phyloP scores from a whole-genome alignment of 1,284 basidiomycete species.

The Pseudozyma hubeiensis region DNA sequence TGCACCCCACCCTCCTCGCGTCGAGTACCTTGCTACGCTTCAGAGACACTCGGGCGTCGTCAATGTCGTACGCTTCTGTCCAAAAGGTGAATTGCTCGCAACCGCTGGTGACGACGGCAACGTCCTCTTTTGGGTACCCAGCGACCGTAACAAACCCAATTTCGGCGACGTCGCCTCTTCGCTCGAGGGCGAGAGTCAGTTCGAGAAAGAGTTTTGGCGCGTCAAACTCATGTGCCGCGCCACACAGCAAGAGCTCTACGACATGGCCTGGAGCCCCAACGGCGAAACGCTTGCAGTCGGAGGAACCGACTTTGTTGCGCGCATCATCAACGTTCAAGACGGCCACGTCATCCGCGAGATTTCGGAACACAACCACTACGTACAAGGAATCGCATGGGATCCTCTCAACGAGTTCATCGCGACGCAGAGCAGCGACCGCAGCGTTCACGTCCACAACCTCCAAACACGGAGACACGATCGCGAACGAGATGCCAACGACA shows the following conservation, averaged over 20 bases:
- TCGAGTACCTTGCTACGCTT: constrained; percentile 95
- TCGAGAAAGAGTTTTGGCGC: constrained; percentile 96
- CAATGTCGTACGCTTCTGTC: constrained; percentile 95
- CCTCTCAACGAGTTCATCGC: constrained; percentile 64
- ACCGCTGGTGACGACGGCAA: constrained; percentile 83
- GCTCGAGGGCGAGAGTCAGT: constrained; percentile 78
- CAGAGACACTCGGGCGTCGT: constrained; percentile 92
- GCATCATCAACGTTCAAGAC: constrained; percentile 82
- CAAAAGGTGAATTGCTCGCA: constrained; percentile 69
- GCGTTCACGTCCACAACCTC: constrained; percentile 60
- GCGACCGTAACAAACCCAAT: constrained; percentile 74
- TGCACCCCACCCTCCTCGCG: constrained; percentile 75
- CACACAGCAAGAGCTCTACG: constrained; percentile 81
- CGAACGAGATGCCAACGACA: constrained; percentile 17
- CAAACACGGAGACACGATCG: constrained; percentile 32
- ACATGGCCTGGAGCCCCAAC: constrained; percentile 95
- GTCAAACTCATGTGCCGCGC: constrained; percentile 85
- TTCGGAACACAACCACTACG: constrained; percentile 66
- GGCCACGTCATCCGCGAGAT: constrained; percentile 70
- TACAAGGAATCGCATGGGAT: constrained; percentile 69
- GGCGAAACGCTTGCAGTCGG: constrained; percentile 93
- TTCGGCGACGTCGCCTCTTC: constrained; percentile 74
- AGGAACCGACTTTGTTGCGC: constrained; percentile 93
- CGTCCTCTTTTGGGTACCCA: constrained; percentile 93
- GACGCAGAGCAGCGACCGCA: constrained; percentile 66